Base-by-base conservation (phyloP, 495 filamentous ascomycete species). In the Letharia columbiana region DNA sequence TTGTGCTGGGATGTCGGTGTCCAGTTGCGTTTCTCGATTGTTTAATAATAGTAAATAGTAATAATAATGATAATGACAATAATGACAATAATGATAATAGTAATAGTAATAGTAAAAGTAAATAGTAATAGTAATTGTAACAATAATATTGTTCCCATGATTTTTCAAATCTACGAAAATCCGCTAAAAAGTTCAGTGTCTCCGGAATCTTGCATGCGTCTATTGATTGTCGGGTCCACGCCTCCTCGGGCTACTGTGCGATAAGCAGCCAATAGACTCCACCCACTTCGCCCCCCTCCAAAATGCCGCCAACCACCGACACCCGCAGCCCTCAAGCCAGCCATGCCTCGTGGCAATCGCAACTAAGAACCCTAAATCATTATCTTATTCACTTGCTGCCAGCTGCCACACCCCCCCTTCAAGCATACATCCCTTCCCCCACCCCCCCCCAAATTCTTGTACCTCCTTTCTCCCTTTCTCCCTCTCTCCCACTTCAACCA, bases 241-340 rank as follows among this genome's bases (percentile, higher is more conserved):
- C 33, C 54, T 57, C 33, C 33, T 57, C 10, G 54, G 54, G 33
- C 15, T 2, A 37, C 54, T 33, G 1, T 57, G 54, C 31, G 31
- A 57, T 57, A 57, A 20, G 15, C 33, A 57, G 54, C 54, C 54
- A 57, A 57, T 57, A 15, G 54, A 56, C 5, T 33, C n/a, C 0
- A 31, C 10, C 52, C 31, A 12, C 23, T 0, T 28, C 23, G 23
- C 23, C 23, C 23, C 23, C 23, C 23, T 28, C 20, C 33, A 13
- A 10, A 23, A 57, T n/a, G 54, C 33, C 54, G 54, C 54, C 54
- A 37, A 37, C 54, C 33, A 57, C 7, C 54, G 33, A 37, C 54
- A 57, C 54, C 54, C 54, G 54, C 54, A 35, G 54, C 54, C 54
- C 17, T 57, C 54, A 57, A 28, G 54, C 54, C 54, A 57, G 54